phyloP scores from a whole-genome alignment of 2,329 filamentous ascomycete genomes.

The Microcera coccophila region DNA sequence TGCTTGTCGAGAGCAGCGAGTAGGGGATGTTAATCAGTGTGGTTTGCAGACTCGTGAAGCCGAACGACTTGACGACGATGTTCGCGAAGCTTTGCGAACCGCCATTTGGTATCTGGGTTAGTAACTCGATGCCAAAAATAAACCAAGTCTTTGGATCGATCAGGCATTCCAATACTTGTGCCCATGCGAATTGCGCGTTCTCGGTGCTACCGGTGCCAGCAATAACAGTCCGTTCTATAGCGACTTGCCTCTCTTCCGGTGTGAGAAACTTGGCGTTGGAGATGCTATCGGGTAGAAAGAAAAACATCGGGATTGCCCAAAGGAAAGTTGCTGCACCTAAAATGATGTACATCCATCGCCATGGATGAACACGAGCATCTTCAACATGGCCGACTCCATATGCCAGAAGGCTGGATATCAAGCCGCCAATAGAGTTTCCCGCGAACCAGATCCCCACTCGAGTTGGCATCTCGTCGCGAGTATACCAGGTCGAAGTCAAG shows the following conservation, averaged over 20 bases:
- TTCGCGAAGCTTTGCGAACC: conserved; percentile 58
- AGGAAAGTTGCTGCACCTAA: conserved; percentile 49
- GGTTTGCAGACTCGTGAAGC: conserved; percentile 51
- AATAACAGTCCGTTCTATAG: conserved; percentile 43
- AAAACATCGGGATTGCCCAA: conserved; percentile 46
- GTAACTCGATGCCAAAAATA: conserved; percentile 49
- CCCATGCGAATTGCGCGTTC: conserved; percentile 45
- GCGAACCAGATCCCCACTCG: conserved; percentile 55
- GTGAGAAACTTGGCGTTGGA: conserved; percentile 56
- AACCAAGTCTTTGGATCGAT: conserved; percentile 59
- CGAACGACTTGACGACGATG: conserved; percentile 53
- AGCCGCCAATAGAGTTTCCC: conserved; percentile 47
- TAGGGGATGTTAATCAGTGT: conserved; percentile 58
- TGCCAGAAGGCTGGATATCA: conserved; percentile 47
- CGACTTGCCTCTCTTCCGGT: conserved; percentile 47
- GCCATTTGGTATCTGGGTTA: conserved; percentile 59
- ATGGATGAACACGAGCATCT: conserved; percentile 40
- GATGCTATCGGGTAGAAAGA: conserved; percentile 51
- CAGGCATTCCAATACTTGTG: conserved; percentile 52
- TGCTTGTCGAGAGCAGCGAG: conserved; percentile 46
- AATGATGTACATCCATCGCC: conserved; percentile 57
- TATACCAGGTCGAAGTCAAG: conserved; percentile 54
- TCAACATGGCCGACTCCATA: conserved; percentile 55
- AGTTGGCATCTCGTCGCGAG: conserved; percentile 52
- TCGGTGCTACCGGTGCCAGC: conserved; percentile 51